Evolutionary conservation across 108 stramenopile genomes (phyloP).

Genomic region (Aurantiochytrium sp.): DNA sequence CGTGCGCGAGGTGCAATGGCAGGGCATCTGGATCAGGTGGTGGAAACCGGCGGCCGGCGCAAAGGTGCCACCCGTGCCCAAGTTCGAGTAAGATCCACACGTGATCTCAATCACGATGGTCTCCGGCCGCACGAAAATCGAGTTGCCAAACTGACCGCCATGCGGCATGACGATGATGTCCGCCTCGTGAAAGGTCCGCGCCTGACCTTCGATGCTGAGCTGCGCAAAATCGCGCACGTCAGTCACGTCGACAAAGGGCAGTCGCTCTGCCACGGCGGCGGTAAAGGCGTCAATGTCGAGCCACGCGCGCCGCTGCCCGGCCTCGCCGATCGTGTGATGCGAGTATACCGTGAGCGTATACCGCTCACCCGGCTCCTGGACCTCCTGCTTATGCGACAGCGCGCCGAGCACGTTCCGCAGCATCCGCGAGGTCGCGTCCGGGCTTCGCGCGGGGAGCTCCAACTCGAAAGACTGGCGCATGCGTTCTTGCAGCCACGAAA

Average conservation of each 20-base stretch:
- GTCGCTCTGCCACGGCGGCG: too few species aligned
- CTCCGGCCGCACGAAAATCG: background rate
- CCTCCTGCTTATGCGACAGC: background rate
- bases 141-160: background rate
- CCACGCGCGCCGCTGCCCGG: background rate
- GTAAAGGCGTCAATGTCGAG: background rate
- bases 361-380: background rate
- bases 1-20: background rate
- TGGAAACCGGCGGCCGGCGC: background rate
- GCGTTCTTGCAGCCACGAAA: background rate
- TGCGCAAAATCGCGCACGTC: background rate
- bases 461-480: background rate
- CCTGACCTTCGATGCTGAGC: background rate
- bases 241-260: background rate
- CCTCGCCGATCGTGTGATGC: background rate
- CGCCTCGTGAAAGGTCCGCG: slow-evolving; percentile 1
- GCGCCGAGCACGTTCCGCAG: too few species aligned
- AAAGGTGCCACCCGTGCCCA: background rate
- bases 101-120: background rate
- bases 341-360: background rate
- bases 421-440: background rate
- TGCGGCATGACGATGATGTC: slow-evolving; percentile 11
- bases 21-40: background rate
- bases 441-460: background rate
- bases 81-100: background rate